Evolutionary conservation across 768 basidiomycete genomes (phyloP), one percentile per base, ranked within the genome.

Genomic region (Lactifluus pinguis): DNA sequence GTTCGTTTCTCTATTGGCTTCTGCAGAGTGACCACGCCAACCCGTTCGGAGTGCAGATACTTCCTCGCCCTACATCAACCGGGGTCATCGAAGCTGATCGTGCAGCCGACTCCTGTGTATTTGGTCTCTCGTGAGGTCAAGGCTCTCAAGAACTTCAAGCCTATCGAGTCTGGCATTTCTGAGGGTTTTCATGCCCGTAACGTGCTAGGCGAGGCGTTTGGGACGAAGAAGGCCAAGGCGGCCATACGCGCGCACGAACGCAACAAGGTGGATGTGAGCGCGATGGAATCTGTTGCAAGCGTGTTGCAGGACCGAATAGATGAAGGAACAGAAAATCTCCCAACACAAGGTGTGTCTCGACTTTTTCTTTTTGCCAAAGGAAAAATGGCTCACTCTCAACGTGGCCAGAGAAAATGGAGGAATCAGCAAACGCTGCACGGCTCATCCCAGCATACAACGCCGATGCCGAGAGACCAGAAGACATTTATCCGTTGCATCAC

Each of bases 211-310:
- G 87, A 93, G 71, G 83, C 89, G 1, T 99, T 99, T 65, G 95
- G 95, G 21, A 95, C 94, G 29, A 91, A 93, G 75, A 98, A 97
- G 71, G 92, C 93, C 49, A 88, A 92, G 72, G 82, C 83, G 10
- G 85, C 83, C 32, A 94, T 98, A 69, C 82, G 82, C 55, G 88
- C 92, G 4, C 82, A 81, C 55, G 93, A 95, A 73, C 82, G 95
- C 65, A 95, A 95, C 74, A 85, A 85, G 71, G 85, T 99, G 41
- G 93, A 97, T 74, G 83, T 89, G 19, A 76, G 79, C 60, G 92
- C 92, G 2, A 95, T 97, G 89, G 82, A 89, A 70, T 83, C 83
- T 9, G 91, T 92, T 39, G 85, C 85, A 66, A 81, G 80, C 59
- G 85, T 89, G 72, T 76, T 99, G 62, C 89, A 92, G 79, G 83